Percentiles rank a stretch among this genome's conserved stretches.
phyloP scores from a whole-genome alignment of 2,329 filamentous ascomycete species.

The Phyllosticta citriasiana region DNA sequence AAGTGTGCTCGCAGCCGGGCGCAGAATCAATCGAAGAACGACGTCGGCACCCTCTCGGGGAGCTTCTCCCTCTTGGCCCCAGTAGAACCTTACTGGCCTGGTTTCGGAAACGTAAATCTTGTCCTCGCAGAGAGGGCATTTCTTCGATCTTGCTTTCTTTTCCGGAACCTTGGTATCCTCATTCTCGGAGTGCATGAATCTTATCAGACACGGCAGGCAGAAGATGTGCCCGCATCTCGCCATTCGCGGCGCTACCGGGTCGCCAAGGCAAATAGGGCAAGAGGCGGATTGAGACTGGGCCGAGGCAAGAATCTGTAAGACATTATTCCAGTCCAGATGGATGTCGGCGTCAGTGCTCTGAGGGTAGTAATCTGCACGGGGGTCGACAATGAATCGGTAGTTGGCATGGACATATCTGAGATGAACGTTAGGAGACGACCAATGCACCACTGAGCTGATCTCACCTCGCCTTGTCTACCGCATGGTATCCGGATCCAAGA shows the following conservation, averaged over 20 bases:
- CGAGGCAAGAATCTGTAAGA: constrained; percentile 86
- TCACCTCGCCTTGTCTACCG: constrained; percentile 79
- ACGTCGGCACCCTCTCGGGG: constrained; percentile 82
- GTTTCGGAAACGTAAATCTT: constrained; percentile 86
- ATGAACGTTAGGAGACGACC: constrained; percentile 10
- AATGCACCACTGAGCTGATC: constrained; percentile 16
- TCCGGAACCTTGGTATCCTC: constrained; percentile 50
- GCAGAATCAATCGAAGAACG: constrained; percentile 74
- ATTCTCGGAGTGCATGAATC: constrained; percentile 84
- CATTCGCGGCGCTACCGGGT: constrained; percentile 90
- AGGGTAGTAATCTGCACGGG: constrained; percentile 64
- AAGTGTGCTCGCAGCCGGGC: constrained; percentile 70
- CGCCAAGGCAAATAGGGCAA: constrained; percentile 90
- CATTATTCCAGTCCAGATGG: constrained; percentile 80
- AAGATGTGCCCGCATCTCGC: constrained; percentile 96
- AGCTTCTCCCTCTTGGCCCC: constrained; percentile 72
- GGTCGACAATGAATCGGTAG: constrained; percentile 91
- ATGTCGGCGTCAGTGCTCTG: constrained; percentile 82
- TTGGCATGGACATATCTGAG: constrained; percentile 82
- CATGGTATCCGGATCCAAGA: constrained; percentile 78
- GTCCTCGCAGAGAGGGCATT: constrained; percentile 94
- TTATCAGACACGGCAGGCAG: constrained; percentile 82
- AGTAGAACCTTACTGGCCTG: constrained; percentile 81
- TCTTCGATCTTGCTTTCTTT: constrained; percentile 75
- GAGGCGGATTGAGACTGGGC: constrained; percentile 77